Base-by-base conservation (phyloP, 2,329 filamentous ascomycete species). In the Akanthomyces uredinophilus region DNA sequence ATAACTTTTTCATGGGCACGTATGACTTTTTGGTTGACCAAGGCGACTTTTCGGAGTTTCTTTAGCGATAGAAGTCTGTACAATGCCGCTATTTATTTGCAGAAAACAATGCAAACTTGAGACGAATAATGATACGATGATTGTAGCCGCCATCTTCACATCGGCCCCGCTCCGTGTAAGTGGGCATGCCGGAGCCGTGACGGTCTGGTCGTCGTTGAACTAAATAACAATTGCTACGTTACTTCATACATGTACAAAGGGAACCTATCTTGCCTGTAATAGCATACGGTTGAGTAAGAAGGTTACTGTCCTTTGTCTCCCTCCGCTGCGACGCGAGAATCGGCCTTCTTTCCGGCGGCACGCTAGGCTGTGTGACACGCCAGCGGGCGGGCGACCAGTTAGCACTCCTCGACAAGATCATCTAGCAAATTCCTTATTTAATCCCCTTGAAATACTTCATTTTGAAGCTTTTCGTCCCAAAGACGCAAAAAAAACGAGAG, bases 1-100 rank as follows among this genome's bases (percentile, higher is more conserved):
- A 29, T 29, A 55, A 61, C 7, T 55, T 61, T 20, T 61, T 61
- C 59, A 61, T 61, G 59, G 59, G 59, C 20, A 50, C 59, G 8
- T 61, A 61, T 50, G 59, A 61, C 35, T 61, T 61, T 37, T 27
- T 61, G 32, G 35, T 61, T 2, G 59, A 61, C 8, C 51, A 61
- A 32, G 59, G 29, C 14, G 51, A 55, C 29, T 32, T 55, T 43
- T 55, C 59, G 3, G 51, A 55, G 5, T 61, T 61, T 2, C 39
- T 61, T 14, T 59, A 51, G 18, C 5, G 5, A 44, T 5, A 10
- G 1, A 35, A 22, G 14, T 4, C 1, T 7, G 4, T 41, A n/a
- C 14, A 50, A 11, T 35, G 22, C 18, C n/a, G 11, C 18, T 7
- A 8, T 39, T 5, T 39, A 16, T 16, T 39, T 14, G 32, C 32